A percentile compares a stretch with the other conserved stretches of the same genome.
phyloP scores from a whole-genome alignment of 2,329 filamentous ascomycete species.

The Monosporascus sp. region DNA sequence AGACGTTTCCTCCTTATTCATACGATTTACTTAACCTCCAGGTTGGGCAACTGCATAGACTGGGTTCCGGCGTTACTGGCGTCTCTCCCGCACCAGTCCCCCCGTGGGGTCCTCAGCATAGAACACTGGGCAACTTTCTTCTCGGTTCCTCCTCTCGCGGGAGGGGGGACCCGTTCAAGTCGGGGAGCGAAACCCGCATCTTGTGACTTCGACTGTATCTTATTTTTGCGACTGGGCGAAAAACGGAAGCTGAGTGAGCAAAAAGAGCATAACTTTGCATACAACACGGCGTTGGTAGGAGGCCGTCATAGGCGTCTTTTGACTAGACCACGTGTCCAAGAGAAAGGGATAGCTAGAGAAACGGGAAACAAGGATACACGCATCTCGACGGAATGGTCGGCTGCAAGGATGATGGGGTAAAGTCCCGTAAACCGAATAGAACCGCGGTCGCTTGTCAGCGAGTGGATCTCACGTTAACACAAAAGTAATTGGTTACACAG shows the following conservation, averaged over 20 bases:
- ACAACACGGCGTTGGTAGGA: neutral
- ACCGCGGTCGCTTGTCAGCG: neutral
- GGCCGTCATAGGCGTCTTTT: neutral
- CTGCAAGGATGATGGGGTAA: neutral
- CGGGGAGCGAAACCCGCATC: neutral
- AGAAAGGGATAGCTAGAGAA: neutral
- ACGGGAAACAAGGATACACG: neutral
- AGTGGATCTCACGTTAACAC: neutral
- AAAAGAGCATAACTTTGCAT: neutral
- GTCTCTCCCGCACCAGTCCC: neutral
- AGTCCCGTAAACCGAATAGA: neutral
- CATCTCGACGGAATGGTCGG: neutral
- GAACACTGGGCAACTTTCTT: neutral
- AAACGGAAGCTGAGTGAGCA: neutral
- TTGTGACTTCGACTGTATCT: neutral
- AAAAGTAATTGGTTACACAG: neutral
- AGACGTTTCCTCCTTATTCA: conserved; percentile 5
- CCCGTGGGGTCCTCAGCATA: neutral
- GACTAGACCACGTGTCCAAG: neutral
- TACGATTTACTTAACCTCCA: neutral
- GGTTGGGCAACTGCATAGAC: conserved; percentile 1
- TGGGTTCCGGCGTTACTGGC: conserved; percentile 24
- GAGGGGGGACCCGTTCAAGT: neutral
- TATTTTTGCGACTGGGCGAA: neutral
- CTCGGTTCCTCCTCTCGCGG: neutral